phyloP scores from a whole-genome alignment of 805 yeast species.

The Metahyphopichia silvanorum region DNA sequence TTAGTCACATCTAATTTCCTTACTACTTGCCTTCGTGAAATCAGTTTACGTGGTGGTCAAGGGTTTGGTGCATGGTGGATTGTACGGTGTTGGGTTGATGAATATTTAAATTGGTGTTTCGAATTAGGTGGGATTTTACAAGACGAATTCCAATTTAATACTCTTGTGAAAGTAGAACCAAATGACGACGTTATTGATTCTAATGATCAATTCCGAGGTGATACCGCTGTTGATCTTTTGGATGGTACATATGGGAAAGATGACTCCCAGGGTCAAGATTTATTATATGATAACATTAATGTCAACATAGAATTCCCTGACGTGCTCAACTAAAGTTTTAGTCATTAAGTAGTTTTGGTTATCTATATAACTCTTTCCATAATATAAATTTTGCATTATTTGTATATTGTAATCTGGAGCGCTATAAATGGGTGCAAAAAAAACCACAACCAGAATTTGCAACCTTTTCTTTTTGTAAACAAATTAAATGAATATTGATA shows the following conservation, averaged over 20 bases:
- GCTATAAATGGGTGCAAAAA: no score
- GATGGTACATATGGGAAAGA: constrained; percentile 13
- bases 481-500: no score
- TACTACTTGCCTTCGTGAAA: constrained; percentile 59
- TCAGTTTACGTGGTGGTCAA: constrained; percentile 54
- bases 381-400: no score
- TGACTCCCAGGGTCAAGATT: constrained; percentile 3
- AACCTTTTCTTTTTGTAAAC: no score
- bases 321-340: no score
- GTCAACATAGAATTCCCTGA: no score
- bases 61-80: constrained; percentile 77
- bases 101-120: constrained; percentile 63
- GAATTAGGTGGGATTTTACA: constrained; percentile 57
- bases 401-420: no score
- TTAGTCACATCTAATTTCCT: constrained; percentile 51
- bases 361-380: no score
- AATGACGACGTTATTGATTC: not conserved
- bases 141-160: constrained; percentile 16
- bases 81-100: constrained; percentile 72
- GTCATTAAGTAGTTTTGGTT: no score
- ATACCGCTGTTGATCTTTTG: constrained; percentile 13
- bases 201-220: not conserved
- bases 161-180: not conserved
- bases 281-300: no score
- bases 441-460: no score